These are phyloP conservation scores for Puccinia brachypodii DNA, from an alignment of 1,284 basidiomycete species.

Conservation along the genomic window DNA sequence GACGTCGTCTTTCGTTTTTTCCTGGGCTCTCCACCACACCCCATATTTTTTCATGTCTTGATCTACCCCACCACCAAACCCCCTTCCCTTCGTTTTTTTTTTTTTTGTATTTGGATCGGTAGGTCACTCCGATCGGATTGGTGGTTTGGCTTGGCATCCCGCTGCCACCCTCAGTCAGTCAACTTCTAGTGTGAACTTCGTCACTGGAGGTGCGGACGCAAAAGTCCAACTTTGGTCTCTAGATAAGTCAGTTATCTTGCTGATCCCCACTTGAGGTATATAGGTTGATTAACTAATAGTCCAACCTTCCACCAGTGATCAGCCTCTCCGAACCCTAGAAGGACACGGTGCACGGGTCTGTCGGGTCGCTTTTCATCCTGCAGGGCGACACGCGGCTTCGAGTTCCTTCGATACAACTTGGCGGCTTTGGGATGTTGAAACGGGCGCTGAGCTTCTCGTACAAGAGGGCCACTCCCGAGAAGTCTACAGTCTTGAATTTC, in stretches of 20 bases:
- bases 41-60: background rate
- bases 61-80: background rate
- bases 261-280: background rate
- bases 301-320: conserved; percentile 62
- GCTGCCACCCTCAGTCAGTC: conserved; percentile 78
- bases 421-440: conserved; percentile 90
- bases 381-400: conserved; percentile 84
- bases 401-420: conserved; percentile 99
- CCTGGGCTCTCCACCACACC: background rate
- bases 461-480: conserved; percentile 99
- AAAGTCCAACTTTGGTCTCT: conserved; percentile 86
- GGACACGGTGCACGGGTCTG: conserved; percentile 90
- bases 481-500: conserved; percentile 92
- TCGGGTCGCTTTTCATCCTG: conserved; percentile 92
- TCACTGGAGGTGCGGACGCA: conserved; percentile 84
- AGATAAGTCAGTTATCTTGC: conserved; percentile 31
- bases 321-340: conserved; percentile 74
- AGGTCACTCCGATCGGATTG: conserved; percentile 87
- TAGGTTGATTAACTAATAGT: background rate
- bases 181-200: conserved; percentile 74
- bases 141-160: conserved; percentile 97
- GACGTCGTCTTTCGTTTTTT: conserved; percentile 45
- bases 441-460: conserved; percentile 74
- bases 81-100: background rate
- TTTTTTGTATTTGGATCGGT: conserved; percentile 16